phyloP scores from a whole-genome alignment of 352 stramenopile species.

The Pythium sukuiense region DNA sequence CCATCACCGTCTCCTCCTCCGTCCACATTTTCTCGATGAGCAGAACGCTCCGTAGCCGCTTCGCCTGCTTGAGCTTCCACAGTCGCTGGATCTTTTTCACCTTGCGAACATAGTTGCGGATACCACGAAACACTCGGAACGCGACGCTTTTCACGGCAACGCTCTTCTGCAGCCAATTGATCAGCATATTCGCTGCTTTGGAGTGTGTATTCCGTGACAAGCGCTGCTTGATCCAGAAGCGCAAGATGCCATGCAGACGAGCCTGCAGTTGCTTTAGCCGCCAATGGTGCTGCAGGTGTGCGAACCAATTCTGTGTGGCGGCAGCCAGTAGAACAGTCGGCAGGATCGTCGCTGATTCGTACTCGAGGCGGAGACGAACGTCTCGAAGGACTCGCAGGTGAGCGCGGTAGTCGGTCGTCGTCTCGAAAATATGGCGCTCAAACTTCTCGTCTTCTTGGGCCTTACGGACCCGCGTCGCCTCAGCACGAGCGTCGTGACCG shows the following conservation, averaged over 20 bases:
- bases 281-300: constrained; percentile 40
- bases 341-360: constrained; percentile 41
- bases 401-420: constrained; percentile 46
- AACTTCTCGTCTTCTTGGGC: constrained; percentile 46
- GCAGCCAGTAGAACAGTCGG: constrained; percentile 46
- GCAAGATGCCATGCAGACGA: constrained; percentile 40
- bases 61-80: constrained; percentile 48
- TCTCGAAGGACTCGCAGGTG: constrained; percentile 43
- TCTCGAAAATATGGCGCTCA: constrained; percentile 43
- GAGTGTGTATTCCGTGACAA: constrained; percentile 34
- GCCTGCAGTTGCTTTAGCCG: constrained; percentile 34
- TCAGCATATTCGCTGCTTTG: constrained; percentile 39
- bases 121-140: constrained; percentile 55
- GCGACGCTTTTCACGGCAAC: constrained; percentile 52
- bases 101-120: constrained; percentile 49
- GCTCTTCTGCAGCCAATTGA: constrained; percentile 67
- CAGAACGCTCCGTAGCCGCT: constrained; percentile 36
- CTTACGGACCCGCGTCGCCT: constrained; percentile 37
- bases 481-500: constrained; percentile 37
- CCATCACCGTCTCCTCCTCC: constrained; percentile 44
- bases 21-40: constrained; percentile 51
- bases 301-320: constrained; percentile 48
- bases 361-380: constrained; percentile 36
- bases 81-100: constrained; percentile 55
- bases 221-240: constrained; percentile 48